Evolutionary conservation across 108 stramenopile species (phyloP).

Genomic region (Aurantiochytrium sp.): DNA sequence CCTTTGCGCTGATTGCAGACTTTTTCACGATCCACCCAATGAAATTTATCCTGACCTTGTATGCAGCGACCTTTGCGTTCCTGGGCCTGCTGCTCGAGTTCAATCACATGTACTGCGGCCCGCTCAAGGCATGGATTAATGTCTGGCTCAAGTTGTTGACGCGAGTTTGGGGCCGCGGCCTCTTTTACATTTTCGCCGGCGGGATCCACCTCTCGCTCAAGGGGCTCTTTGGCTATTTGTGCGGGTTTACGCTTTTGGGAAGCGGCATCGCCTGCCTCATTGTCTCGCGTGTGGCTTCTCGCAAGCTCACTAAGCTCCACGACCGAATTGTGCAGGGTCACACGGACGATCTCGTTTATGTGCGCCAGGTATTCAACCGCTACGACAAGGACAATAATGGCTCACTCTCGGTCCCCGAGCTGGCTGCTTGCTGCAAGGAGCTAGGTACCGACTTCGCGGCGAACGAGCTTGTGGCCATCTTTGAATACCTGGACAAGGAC

Average conservation of each 20-base stretch:
- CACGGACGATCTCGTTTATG: conserved; percentile 12
- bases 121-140: background rate
- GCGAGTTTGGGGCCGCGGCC: background rate
- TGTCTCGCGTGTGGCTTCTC: background rate
- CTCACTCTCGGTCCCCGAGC: background rate
- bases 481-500: background rate
- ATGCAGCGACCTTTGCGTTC: background rate
- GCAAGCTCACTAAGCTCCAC: background rate
- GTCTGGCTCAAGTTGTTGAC: background rate
- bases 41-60: background rate
- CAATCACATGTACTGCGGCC: background rate
- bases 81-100: background rate
- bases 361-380: conserved; percentile 18
- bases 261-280: conserved; percentile 8
- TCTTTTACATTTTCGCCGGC: background rate
- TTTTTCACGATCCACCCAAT: background rate
- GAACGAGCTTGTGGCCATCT: background rate
- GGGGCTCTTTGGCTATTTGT: background rate
- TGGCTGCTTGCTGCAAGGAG: background rate
- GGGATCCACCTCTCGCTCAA: background rate
- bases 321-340: background rate
- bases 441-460: background rate
- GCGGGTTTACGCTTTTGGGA: background rate
- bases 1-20: background rate
- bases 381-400: background rate